Base-by-base conservation (phyloP, 2,329 filamentous ascomycete genomes). In the Stachybotrys chlorohalonatus region DNA sequence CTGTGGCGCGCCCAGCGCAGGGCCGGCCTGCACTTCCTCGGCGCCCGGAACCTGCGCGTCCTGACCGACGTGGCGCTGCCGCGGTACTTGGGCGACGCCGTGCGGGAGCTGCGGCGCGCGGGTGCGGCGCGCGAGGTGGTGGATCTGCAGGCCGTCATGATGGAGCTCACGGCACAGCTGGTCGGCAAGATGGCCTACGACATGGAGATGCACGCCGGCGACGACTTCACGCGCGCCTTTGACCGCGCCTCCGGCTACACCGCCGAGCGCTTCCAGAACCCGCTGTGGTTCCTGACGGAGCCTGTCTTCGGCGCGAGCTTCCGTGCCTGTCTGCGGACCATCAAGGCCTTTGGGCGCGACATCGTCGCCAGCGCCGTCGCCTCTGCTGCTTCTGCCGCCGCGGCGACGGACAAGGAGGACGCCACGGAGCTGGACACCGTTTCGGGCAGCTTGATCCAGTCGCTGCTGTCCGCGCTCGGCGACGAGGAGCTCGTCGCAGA, bases 131-230 rank as follows among this genome's bases (percentile, higher is more conserved):
- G 62, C 1, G 59, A 56, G 1, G 56, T 69, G 0, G 68, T 84
- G 1, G 81, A 87, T 62, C 65, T 87, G 51, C 81, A 86, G 60
- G 71, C 69, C n/a, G 70, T 83, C 2, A 79, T 86, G 49, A 80
- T 84, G 53, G 82, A 85, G 63, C 76, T 86, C 49, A 87, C 83
- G 1, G 86, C 83, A 24, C 75, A 82, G 55, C 63, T 86, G 30
- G 85, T 87, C 79, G 84, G 83, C n/a, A 76, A 77, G 57, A 84
- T 86, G 80, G 84, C 84, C 13, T 87, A 86, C 60, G 79, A 83
- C 63, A 85, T 85, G 81, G 82, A 86, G 59, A 85, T 86, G 73
- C 80, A 82, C 61, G 75, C 80, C 51, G 74, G 78, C 36, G 80
- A 85, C 56, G 76, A 78, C 2, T 86, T 87, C 64, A 80, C 80